Conservation (phyloP, 1,139 yeast species). For the Spathaspora jeffriesii region DNA sequence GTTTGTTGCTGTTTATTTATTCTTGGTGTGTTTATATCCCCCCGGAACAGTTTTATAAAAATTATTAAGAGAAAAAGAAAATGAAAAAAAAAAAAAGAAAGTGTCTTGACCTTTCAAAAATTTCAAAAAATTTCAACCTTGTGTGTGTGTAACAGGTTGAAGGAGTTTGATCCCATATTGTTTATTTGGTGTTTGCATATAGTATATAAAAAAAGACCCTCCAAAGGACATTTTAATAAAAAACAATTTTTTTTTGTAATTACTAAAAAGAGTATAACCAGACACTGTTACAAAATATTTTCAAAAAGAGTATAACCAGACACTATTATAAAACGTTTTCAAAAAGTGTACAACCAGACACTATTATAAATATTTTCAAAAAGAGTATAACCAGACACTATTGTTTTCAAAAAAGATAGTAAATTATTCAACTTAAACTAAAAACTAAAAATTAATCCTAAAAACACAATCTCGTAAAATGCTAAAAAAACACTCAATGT, state of each 20-base stretch:
- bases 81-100: neutral
- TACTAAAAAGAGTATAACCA: neutral
- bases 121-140: no score
- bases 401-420: neutral
- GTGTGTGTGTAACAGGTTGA: no score
- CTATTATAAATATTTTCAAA: no score
- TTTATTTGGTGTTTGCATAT: slow-evolving; percentile 2
- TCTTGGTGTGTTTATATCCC: slow-evolving; percentile 1
- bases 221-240: neutral
- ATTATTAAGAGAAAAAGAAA: neutral
- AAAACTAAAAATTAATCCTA: neutral
- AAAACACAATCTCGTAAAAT: neutral
- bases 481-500: neutral
- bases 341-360: neutral
- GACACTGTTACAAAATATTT: neutral
- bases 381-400: no score
- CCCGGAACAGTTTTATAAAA: neutral
- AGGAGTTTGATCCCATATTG: neutral
- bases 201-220: neutral
- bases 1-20: slow-evolving; percentile 1
- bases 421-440: neutral
- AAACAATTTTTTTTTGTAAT: neutral
- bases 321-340: no score
- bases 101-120: no score
- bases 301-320: neutral